Percentiles rank a stretch among this genome's conserved stretches.
These are phyloP conservation scores for Udeniomyces megalosporus DNA, from an alignment of 768 basidiomycete genomes.

Conservation along the genomic window DNA sequence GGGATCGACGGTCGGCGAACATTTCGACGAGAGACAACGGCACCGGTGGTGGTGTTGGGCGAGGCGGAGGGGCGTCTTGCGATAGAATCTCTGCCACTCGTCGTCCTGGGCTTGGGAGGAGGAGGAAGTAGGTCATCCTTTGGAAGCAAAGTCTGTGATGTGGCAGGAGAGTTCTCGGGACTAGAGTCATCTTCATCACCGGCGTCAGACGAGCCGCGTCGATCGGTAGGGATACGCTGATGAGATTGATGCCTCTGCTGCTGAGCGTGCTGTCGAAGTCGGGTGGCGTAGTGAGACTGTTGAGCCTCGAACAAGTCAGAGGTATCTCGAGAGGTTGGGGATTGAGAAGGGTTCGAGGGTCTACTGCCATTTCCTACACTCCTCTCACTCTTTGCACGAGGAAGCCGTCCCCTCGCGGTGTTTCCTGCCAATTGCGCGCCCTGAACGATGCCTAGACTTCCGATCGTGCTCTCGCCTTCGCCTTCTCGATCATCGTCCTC, in stretches of 20 bases:
- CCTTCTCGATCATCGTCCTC: slow-evolving; percentile 2
- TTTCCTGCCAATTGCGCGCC: neutral
- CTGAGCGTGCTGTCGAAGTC: neutral
- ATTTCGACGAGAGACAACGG: too few species aligned
- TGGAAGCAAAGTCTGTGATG: neutral
- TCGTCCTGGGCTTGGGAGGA: neutral
- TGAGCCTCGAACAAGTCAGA: slow-evolving; percentile 16
- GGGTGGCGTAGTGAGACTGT: slow-evolving; percentile 8
- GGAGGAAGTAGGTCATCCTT: neutral
- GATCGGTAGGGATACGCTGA: too few species aligned
- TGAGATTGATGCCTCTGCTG: neutral
- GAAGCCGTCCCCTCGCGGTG: neutral
- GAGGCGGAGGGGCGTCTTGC: neutral
- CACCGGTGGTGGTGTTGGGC: neutral
- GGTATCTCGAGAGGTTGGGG: slow-evolving; percentile 3
- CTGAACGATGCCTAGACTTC: neutral
- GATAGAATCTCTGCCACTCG: too few species aligned
- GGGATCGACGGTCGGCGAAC: too few species aligned
- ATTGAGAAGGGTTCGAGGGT: neutral
- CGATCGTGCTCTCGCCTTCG: slow-evolving; percentile 17
- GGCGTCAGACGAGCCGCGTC: too few species aligned
- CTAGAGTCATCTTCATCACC: slow-evolving; percentile 13
- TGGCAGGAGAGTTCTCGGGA: slow-evolving; percentile 10
- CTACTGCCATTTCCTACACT: neutral
- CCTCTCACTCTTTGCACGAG: neutral